phyloP scores from a whole-genome alignment of 257 asterid genomes.

The Gentiana straminea region DNA sequence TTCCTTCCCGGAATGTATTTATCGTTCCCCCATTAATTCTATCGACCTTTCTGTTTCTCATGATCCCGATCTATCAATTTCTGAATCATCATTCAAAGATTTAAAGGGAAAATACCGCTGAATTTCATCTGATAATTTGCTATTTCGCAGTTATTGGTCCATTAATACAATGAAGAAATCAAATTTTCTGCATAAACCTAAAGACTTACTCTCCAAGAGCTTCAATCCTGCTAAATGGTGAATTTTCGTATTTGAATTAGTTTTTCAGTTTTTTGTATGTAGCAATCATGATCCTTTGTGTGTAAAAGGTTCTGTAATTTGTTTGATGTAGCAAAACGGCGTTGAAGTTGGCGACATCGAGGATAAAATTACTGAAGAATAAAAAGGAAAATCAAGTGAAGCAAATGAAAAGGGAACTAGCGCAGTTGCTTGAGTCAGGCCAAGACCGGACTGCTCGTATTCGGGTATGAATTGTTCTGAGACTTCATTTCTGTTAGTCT shows the following conservation, averaged over 20 bases:
- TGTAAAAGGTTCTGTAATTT: slow-evolving; percentile 3
- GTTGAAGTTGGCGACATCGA: slow-evolving; percentile 55
- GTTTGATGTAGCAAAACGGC: slow-evolving; percentile 61
- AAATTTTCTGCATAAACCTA: slow-evolving; percentile 53
- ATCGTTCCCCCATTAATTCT: too few relatives aligned
- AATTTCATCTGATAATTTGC: too few relatives aligned
- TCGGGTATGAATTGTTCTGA: slow-evolving; percentile 25
- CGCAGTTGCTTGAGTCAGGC: slow-evolving; percentile 71
- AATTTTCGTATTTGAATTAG: not conserved
- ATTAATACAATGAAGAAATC: slow-evolving; percentile 53
- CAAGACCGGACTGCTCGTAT: slow-evolving; percentile 73
- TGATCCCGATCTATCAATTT: too few relatives aligned
- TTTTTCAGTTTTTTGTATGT: too few relatives aligned
- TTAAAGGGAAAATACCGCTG: too few relatives aligned
- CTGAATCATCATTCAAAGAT: too few relatives aligned
- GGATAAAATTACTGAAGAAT: slow-evolving; percentile 72
- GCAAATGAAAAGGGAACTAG: slow-evolving; percentile 73
- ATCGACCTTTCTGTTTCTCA: too few relatives aligned
- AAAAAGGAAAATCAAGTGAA: slow-evolving; percentile 70
- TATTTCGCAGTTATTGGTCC: too few relatives aligned
- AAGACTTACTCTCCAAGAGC: slow-evolving; percentile 65
- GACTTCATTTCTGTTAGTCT: too few relatives aligned
- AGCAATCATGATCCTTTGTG: slow-evolving; percentile 6
- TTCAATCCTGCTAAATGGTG: slow-evolving; percentile 86
- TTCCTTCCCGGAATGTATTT: too few relatives aligned